Evolutionary conservation across 176 grass and related monocot genomes (phyloP).

Genomic region (Eremochloa ophiuroides): DNA sequence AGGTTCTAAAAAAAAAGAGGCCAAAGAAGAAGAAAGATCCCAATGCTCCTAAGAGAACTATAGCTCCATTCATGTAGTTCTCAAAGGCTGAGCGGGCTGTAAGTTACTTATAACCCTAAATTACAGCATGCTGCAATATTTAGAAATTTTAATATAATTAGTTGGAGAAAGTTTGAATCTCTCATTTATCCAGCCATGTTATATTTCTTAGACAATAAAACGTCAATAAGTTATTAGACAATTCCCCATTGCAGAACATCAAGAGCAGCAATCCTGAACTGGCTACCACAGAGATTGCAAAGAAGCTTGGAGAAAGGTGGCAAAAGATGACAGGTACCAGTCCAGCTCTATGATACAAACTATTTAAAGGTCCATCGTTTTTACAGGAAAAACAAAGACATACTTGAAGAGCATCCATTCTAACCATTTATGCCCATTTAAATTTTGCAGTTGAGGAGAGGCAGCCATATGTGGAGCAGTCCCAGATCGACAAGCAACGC

Average conservation of each 20-base stretch:
- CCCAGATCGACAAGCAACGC: constrained; percentile 58
- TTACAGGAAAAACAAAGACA: background rate
- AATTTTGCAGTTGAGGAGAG: constrained; percentile 58
- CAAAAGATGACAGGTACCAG: constrained; percentile 71
- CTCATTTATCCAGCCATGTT: background rate
- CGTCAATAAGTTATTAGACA: background rate
- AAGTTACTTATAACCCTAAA: constrained; percentile 31
- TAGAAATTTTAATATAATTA: background rate
- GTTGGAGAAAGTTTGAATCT: background rate
- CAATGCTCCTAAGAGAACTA: constrained; percentile 92
- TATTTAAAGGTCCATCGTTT: background rate
- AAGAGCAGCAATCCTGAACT: constrained; percentile 67
- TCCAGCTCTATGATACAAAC: background rate
- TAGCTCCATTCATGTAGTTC: constrained; percentile 90
- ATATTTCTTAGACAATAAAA: no score
- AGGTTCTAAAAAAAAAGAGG: constrained; percentile 75
- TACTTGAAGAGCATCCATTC: background rate
- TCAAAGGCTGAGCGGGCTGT: constrained; percentile 89
- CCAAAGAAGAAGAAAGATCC: constrained; percentile 97
- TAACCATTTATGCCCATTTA: constrained; percentile 2
- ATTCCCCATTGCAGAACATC: constrained; percentile 54
- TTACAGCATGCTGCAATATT: background rate
- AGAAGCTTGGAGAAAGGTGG: constrained; percentile 80
- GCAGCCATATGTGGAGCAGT: constrained; percentile 55
- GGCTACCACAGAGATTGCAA: constrained; percentile 62